Evolutionary conservation across 2,329 filamentous ascomycete genomes (phyloP), one percentile per base, ranked within the genome.

Genomic region (Thelonectria rubi): DNA sequence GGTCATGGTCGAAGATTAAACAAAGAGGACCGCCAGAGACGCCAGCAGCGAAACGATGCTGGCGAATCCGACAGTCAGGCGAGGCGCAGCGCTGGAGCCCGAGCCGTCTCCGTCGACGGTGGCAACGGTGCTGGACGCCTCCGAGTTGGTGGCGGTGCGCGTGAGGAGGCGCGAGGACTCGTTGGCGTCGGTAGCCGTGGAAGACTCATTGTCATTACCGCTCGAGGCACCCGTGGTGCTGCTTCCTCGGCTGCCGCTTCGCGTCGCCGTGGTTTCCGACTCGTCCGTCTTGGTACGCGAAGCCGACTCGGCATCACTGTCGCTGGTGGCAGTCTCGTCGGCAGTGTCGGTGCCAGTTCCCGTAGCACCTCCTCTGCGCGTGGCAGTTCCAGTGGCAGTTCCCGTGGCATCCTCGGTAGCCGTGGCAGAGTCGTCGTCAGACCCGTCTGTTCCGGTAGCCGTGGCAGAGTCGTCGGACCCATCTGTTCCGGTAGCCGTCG

Each of bases 21-120:
- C 54, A 34, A 68, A 63, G 6, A 69, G 39, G 9, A 71, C 50
- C 34, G 51, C 67, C 18, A 70, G 43, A 53, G 68, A 65, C 34
- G 65, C 67, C 14, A 71, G 26, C 9, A 72, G 48, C 17, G 69
- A 55, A 37, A 71, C 14, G 52, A 66, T 48, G 55, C 59, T 59
- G 34, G 66, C 63, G 20, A 70, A 50, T 45, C 65, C 55, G 14
- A 58, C 24, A 5, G 60, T 64, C 48, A 71, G 42, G n/a, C 50
- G 65, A 50, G 69, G 64, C 3, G 66, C 69, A 5, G 63, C 58
- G 53, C 15, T 30, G 17, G 65, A 45, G 17, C 46, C 67, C 24
- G 64, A 24, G 24, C 24, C 24, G 24, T 24, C 24, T 24, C 24
- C 24, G 24, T 24, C 65, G 30, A 65, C 65, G 8, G 58, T 66